Evolutionary conservation across 2,329 filamentous ascomycete genomes (phyloP).

Genomic region (Phaeosphaeriaceae sp.): DNA sequence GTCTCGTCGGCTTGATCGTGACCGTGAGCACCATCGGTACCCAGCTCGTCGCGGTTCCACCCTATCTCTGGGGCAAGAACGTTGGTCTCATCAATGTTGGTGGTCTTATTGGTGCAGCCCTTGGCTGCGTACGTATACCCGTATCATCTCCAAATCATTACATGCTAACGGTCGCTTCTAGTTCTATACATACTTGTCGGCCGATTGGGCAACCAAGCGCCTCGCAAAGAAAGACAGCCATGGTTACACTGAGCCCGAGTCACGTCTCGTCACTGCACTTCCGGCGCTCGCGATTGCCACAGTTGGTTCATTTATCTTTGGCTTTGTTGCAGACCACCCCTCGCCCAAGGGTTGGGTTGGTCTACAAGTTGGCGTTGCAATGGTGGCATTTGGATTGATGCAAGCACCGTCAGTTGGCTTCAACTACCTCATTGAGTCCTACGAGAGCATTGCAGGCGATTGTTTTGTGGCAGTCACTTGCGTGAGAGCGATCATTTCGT

Average conservation of each 20-base stretch:
- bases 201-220: conserved; percentile 48
- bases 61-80: conserved; percentile 51
- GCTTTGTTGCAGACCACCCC: conserved; percentile 50
- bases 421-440: conserved; percentile 60
- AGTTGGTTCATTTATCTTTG: conserved; percentile 48
- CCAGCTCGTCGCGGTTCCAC: conserved; percentile 47
- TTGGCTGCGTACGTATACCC: conserved; percentile 37
- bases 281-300: conserved; percentile 48
- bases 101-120: conserved; percentile 44
- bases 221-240: conserved; percentile 44
- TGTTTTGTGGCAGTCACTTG: conserved; percentile 63
- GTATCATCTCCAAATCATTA: background rate
- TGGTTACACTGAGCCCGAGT: conserved; percentile 51
- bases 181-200: conserved; percentile 46
- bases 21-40: conserved; percentile 48
- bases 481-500: conserved; percentile 57
- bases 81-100: conserved; percentile 50
- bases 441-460: conserved; percentile 56
- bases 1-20: conserved; percentile 51
- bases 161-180: background rate
- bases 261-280: conserved; percentile 48
- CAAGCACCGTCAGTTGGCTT: conserved; percentile 53
- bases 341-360: conserved; percentile 48
- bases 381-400: conserved; percentile 51
- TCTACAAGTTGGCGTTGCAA: conserved; percentile 48